Conservation (phyloP, 1,139 yeast genomes). For the Yamadazyma trypodendri region DNA sequence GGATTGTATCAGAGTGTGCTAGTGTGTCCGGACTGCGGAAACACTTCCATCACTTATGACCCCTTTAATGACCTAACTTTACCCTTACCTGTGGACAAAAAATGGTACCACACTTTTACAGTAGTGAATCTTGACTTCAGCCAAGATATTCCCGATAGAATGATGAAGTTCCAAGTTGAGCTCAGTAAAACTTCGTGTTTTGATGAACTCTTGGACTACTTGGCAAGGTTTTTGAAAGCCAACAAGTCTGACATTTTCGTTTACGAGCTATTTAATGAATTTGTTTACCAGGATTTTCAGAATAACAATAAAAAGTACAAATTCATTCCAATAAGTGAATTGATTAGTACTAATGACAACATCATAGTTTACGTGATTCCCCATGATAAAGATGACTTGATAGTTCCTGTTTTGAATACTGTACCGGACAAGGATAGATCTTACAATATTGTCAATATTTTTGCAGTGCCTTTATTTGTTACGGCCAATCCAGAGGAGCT, state of each 20-base stretch:
- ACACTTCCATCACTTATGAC: constrained; percentile 86
- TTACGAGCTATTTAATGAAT: constrained; percentile 69
- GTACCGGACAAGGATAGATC: constrained; percentile 42
- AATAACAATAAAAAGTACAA: constrained; percentile 56
- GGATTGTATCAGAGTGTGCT: constrained; percentile 89
- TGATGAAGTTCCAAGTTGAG: constrained; percentile 62
- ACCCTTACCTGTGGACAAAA: constrained; percentile 77
- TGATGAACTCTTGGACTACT: constrained; percentile 59
- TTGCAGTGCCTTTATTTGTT: constrained; percentile 78
- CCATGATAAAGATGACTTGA: constrained; percentile 42
- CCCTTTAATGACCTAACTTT: constrained; percentile 90
- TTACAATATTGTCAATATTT: constrained; percentile 37
- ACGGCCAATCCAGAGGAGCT: constrained; percentile 52
- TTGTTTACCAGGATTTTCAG: constrained; percentile 70
- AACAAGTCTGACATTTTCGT: constrained; percentile 50
- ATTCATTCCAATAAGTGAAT: constrained; percentile 67
- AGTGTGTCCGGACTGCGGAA: constrained; percentile 81
- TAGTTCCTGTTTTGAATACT: constrained; percentile 70
- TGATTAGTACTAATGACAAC: constrained; percentile 62
- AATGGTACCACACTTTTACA: constrained; percentile 69
- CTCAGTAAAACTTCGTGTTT: constrained; percentile 65
- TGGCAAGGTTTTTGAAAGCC: constrained; percentile 52
- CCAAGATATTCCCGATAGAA: constrained; percentile 18
- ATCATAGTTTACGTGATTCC: constrained; percentile 70
- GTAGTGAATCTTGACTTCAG: constrained; percentile 57